These are phyloP conservation scores for Brassica nigra DNA, from an alignment of 345 rosid species.

Conservation along the genomic window DNA sequence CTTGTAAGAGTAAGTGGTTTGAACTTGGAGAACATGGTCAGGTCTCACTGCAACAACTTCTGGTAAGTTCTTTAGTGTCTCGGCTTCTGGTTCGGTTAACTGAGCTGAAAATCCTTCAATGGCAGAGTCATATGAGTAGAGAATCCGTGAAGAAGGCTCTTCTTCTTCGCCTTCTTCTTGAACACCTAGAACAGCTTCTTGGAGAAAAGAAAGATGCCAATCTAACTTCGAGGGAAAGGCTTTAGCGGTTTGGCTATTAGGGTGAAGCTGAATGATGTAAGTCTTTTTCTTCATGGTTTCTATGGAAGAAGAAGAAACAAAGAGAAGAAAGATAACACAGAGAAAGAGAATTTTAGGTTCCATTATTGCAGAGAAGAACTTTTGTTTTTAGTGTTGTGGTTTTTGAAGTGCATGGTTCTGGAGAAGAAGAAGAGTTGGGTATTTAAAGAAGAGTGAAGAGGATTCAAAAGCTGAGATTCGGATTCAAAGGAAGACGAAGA, in stretches of 20 bases:
- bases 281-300: constrained; percentile 49
- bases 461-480: constrained; percentile 42
- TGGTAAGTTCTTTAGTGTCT: constrained; percentile 49
- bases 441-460: constrained; percentile 60
- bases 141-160: constrained; percentile 66
- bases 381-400: constrained; percentile 16
- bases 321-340: constrained; percentile 36
- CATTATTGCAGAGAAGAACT: constrained; percentile 46
- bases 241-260: constrained; percentile 46
- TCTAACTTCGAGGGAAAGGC: constrained; percentile 52
- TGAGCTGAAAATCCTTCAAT: constrained; percentile 89
- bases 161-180: constrained; percentile 31
- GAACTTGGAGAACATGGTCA: constrained; percentile 64
- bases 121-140: constrained; percentile 83
- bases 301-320: constrained; percentile 37
- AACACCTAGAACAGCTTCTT: constrained; percentile 42
- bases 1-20: constrained; percentile 84
- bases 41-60: constrained; percentile 75
- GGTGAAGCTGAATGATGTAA: constrained; percentile 87
- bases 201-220: constrained; percentile 76
- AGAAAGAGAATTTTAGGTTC: constrained; percentile 40
- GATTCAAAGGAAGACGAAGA: constrained; percentile 37
- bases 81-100: constrained; percentile 58
- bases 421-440: constrained; percentile 43
- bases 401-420: constrained; percentile 46